Conservation (phyloP, 2,329 filamentous ascomycete species). For the Fusarium liriodendri region DNA sequence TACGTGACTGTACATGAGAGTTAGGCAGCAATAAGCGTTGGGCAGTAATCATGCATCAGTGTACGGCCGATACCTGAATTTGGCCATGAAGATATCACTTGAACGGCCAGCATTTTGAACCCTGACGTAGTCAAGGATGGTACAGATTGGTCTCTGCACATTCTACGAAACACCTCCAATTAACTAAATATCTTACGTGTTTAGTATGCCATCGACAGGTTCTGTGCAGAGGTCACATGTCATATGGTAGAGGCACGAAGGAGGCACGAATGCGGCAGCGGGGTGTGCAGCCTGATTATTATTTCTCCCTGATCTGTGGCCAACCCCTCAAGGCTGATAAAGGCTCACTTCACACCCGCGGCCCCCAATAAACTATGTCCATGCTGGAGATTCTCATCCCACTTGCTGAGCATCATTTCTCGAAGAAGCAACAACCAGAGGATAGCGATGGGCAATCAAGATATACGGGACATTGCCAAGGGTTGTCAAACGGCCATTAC, state of each 20-base stretch:
- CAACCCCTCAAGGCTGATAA: not conserved
- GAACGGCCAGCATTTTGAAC: too few relatives aligned
- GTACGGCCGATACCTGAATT: not conserved
- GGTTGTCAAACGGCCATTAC: not conserved
- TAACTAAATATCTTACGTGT: too few relatives aligned
- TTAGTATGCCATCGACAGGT: too few relatives aligned
- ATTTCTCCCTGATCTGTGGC: not conserved
- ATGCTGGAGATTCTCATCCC: not conserved
- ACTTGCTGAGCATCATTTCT: not conserved
- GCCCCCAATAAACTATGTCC: too few relatives aligned
- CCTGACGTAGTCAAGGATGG: too few relatives aligned
- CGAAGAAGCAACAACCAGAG: not conserved
- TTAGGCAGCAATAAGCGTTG: not conserved
- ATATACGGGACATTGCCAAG: not conserved
- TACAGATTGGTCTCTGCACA: too few relatives aligned
- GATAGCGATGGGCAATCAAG: not conserved
- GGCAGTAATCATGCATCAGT: not conserved
- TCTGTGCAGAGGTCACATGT: too few relatives aligned
- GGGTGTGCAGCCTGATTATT: not conserved
- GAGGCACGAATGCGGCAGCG: not conserved
- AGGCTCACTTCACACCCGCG: too few relatives aligned
- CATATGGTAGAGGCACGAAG: too few relatives aligned
- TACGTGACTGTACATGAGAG: not conserved
- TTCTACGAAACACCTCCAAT: too few relatives aligned
- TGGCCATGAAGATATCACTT: not conserved